These are phyloP conservation scores for Scheffersomyces lignicola DNA, from an alignment of 1,139 yeast species.

Conservation along the genomic window DNA sequence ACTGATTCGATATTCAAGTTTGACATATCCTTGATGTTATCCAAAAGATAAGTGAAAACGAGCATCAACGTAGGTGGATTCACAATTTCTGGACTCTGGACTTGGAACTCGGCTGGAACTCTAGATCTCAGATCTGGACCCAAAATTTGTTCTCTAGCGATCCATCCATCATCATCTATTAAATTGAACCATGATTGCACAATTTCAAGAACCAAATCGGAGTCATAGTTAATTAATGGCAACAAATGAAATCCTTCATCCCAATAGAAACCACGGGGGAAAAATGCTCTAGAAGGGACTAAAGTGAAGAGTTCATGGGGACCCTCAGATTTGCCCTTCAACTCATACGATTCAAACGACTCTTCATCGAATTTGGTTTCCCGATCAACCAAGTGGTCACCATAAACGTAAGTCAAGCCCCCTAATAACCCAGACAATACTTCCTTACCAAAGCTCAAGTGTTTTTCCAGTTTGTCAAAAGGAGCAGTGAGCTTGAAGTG, in stretches of 20 bases:
- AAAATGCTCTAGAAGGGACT: conserved; percentile 91
- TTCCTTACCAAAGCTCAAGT: conserved; percentile 68
- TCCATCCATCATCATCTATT: conserved; percentile 93
- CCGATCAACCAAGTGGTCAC: conserved; percentile 84
- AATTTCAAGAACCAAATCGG: conserved; percentile 80
- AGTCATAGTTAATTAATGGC: conserved; percentile 80
- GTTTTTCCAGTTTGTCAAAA: conserved; percentile 42
- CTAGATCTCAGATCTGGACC: conserved; percentile 89
- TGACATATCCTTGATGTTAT: conserved; percentile 28
- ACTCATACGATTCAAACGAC: conserved; percentile 53
- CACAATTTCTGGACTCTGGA: conserved; percentile 88
- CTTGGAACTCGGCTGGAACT: conserved; percentile 83
- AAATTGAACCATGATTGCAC: conserved; percentile 83
- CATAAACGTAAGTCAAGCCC: conserved; percentile 86
- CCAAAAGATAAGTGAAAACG: conserved; percentile 68
- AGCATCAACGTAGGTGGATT: conserved; percentile 94
- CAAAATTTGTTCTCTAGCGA: conserved; percentile 90
- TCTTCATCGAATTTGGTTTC: conserved; percentile 66
- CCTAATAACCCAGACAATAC: conserved; percentile 82
- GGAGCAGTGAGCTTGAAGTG: conserved; percentile 60
- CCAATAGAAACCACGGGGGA: conserved; percentile 98
- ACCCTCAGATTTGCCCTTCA: conserved; percentile 59
- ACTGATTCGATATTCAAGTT: conserved; percentile 26
- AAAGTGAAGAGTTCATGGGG: conserved; percentile 74
- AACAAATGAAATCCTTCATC: conserved; percentile 96